phyloP scores from a whole-genome alignment of 345 rosid genomes.

The Euclidium syriacum region DNA sequence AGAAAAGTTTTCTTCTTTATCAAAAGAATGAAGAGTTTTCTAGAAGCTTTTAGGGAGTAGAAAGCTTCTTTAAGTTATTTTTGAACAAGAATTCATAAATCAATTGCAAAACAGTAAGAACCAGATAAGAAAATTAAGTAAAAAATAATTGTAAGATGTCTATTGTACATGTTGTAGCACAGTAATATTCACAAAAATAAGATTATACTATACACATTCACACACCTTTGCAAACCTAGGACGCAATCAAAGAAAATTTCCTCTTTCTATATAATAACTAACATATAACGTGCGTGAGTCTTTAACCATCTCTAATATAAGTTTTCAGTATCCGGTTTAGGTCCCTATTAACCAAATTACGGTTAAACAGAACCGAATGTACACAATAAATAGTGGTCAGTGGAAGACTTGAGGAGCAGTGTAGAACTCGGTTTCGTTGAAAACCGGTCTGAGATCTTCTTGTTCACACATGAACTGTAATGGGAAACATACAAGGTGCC shows the following conservation, averaged over 20 bases:
- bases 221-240: conserved; percentile 6
- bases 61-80: not conserved
- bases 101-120: not conserved
- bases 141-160: not conserved
- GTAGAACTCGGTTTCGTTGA: conserved; percentile 80
- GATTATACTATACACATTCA: not conserved
- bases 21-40: too few relatives aligned
- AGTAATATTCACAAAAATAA: not conserved
- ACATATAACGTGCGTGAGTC: conserved; percentile 4
- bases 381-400: conserved; percentile 13
- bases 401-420: conserved; percentile 80
- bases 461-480: conserved; percentile 76
- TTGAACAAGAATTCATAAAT: not conserved
- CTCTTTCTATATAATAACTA: conserved; percentile 5
- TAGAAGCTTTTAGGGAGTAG: not conserved
- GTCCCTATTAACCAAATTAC: not conserved
- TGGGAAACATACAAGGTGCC: conserved; percentile 76
- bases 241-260: not conserved
- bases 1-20: too few relatives aligned
- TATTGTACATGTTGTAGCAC: conserved; percentile 14
- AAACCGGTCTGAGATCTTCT: conserved; percentile 64
- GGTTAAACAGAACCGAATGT: not conserved
- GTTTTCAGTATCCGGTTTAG: not conserved
- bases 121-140: not conserved
- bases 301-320: not conserved